Evolutionary conservation across 371 early-diverging fungal genomes (phyloP).

Genomic region (Syncephalis plumigaleata): DNA sequence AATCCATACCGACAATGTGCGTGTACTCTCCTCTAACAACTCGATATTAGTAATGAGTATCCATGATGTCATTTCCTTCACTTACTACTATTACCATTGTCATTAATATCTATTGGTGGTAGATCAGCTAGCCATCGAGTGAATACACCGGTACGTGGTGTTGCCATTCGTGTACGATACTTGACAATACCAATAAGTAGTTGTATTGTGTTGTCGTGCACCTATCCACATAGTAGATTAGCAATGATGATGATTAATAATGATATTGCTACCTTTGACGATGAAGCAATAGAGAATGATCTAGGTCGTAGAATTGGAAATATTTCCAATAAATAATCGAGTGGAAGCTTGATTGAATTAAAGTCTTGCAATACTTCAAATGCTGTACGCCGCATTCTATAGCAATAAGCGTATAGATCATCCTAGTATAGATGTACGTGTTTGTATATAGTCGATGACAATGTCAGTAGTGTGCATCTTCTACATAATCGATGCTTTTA

Average conservation of each 20-base stretch:
- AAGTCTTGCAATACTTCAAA: conserved; percentile 79
- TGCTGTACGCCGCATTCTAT: conserved; percentile 55
- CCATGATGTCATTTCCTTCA: too few species aligned
- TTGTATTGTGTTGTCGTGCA: conserved; percentile 26
- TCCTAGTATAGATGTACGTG: conserved; percentile 38
- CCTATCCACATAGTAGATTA: conserved; percentile 6
- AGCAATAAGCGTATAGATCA: conserved; percentile 70
- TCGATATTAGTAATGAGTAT: background rate
- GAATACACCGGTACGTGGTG: conserved; percentile 61
- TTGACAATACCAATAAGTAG: conserved; percentile 72
- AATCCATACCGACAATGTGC: conserved; percentile 32
- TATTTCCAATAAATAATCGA: conserved; percentile 66
- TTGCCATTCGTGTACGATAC: conserved; percentile 58
- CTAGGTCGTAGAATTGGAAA: conserved; percentile 63
- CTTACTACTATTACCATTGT: background rate
- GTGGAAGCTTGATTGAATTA: conserved; percentile 41
- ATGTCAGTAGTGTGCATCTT: too few species aligned
- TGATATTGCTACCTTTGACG: conserved; percentile 5
- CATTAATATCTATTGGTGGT: conserved; percentile 8
- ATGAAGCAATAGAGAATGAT: conserved; percentile 70
- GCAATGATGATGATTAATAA: background rate
- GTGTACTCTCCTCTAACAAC: conserved; percentile 7
- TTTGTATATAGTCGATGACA: background rate
- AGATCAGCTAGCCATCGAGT: conserved; percentile 53
- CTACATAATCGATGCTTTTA: conserved; percentile 8